Base-by-base conservation (phyloP, 768 basidiomycete genomes). In the Leccinum truebloodii region DNA sequence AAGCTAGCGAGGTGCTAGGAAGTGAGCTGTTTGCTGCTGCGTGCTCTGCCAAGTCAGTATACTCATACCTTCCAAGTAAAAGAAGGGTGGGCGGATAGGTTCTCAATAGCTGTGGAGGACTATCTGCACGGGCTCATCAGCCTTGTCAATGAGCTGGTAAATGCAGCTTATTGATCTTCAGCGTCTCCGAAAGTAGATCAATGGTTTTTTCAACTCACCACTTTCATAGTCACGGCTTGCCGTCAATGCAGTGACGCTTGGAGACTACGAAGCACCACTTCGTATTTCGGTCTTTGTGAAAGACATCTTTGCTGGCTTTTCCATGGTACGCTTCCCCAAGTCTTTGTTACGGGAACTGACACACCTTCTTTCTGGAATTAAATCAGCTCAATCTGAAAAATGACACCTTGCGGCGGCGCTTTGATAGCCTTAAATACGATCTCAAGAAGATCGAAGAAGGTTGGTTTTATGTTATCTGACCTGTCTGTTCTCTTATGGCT, bases 381-480 rank as follows among this genome's bases (percentile, higher is more conserved):
- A 59, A 57, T 10, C 91, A 71, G 91, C 79, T 94, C 14, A 94
- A 92, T 67, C 77, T 94, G 20, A 93, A 93, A 69, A 93, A 93
- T 59, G 92, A 93, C 67, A 69, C 78, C 0, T 76, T 94, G 18
- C 85, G 91, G 4, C 82, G 89, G 60, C 77, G 90, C 56, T 94
- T 89, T 68, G 91, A 93, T 68, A 85, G 88, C 63, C 77, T 93
- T 35, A 93, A 94, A 68, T 94, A 93, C 63, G 92, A 92, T 69
- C 83, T 94, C 62, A 92, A 92, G 73, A 92, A 92, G 67, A 89
- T 94, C 18, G 91, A 93, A 76, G 92, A 93, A 86, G 91, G 92
- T 84, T 58, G 52, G 78, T 65, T 30, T 26, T 16, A 52, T 49
- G n/a, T 50, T 57, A 53, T 37, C 35, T 14, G n/a, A 35, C 16